Conservation (phyloP, 2,329 filamentous ascomycete species). For the Aspergillus aculeatus region DNA sequence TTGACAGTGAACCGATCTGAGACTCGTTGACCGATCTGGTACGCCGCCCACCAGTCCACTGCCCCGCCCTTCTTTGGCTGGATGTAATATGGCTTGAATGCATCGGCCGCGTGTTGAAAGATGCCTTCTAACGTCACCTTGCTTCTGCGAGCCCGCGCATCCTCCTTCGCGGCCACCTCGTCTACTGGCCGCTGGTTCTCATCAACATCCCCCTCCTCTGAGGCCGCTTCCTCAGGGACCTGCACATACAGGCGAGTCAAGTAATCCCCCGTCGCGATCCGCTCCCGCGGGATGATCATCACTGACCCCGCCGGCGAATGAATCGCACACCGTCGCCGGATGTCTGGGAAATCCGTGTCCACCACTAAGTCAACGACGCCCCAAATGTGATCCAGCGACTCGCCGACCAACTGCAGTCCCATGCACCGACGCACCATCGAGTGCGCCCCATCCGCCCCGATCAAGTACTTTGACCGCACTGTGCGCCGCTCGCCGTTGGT, state of each 20-base stretch:
- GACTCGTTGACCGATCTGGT: slow-evolving; percentile 71
- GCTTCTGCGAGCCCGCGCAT: slow-evolving; percentile 61
- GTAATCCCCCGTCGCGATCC: slow-evolving; percentile 60
- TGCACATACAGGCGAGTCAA: slow-evolving; percentile 66
- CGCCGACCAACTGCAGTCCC: slow-evolving; percentile 57
- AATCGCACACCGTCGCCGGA: slow-evolving; percentile 76
- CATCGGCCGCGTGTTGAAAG: slow-evolving; percentile 63
- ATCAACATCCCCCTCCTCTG: slow-evolving; percentile 25
- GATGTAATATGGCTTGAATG: slow-evolving; percentile 65
- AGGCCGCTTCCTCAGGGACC: slow-evolving; percentile 33
- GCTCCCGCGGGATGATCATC: slow-evolving; percentile 75
- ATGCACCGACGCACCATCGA: slow-evolving; percentile 63
- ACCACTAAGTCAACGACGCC: slow-evolving; percentile 74
- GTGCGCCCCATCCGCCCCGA: slow-evolving; percentile 69
- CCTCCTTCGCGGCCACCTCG: slow-evolving; percentile 50
- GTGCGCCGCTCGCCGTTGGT: slow-evolving; percentile 30
- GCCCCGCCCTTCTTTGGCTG: slow-evolving; percentile 56
- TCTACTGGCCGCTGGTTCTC: slow-evolving; percentile 11
- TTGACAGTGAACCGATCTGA: slow-evolving; percentile 50
- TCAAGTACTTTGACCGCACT: slow-evolving; percentile 66
- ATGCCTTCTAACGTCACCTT: slow-evolving; percentile 64
- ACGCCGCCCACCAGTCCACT: slow-evolving; percentile 73
- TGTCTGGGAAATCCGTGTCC: slow-evolving; percentile 72
- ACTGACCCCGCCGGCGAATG: slow-evolving; percentile 73
- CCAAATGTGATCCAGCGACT: slow-evolving; percentile 71